Conservation (phyloP, 2,329 filamentous ascomycete genomes). For the Hymenoscyphus repandus region DNA sequence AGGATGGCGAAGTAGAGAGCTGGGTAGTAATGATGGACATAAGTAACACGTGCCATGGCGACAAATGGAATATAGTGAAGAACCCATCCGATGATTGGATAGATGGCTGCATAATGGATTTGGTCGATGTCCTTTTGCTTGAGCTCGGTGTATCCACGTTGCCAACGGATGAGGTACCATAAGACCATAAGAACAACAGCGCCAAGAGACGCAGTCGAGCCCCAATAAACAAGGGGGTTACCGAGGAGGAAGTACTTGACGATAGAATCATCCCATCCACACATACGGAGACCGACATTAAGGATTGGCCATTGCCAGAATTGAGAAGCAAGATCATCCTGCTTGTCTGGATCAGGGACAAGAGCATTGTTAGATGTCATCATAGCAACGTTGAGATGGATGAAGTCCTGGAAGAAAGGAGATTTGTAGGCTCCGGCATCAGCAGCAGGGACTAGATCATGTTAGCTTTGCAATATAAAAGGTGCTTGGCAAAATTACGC, state of each 20-base stretch:
- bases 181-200: constrained; percentile 65
- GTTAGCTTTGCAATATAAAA: constrained; percentile 30
- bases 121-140: constrained; percentile 78
- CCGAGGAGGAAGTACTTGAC: constrained; percentile 98
- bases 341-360: constrained; percentile 96
- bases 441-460: constrained; percentile 66
- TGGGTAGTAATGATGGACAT: constrained; percentile 98
- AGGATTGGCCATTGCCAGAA: constrained; percentile 99
- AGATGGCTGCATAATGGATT: constrained; percentile 89
- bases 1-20: constrained; percentile 97
- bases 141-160: constrained; percentile 86
- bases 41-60: constrained; percentile 97
- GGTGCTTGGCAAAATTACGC: constrained; percentile 52
- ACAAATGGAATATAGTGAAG: constrained; percentile 95
- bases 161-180: constrained; percentile 93
- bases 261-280: constrained; percentile 91
- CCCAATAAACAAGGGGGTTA: constrained; percentile 96
- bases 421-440: constrained; percentile 93
- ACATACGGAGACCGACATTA: constrained; percentile 95
- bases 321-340: constrained; percentile 91
- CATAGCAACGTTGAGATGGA: constrained; percentile 98
- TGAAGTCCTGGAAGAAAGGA: constrained; percentile 94
- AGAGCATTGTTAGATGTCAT: constrained; percentile 99
- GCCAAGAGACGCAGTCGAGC: constrained; percentile 73
- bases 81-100: constrained; percentile 90